Conservation (phyloP, 257 asterid genomes). For the Jacaranda copaia region DNA sequence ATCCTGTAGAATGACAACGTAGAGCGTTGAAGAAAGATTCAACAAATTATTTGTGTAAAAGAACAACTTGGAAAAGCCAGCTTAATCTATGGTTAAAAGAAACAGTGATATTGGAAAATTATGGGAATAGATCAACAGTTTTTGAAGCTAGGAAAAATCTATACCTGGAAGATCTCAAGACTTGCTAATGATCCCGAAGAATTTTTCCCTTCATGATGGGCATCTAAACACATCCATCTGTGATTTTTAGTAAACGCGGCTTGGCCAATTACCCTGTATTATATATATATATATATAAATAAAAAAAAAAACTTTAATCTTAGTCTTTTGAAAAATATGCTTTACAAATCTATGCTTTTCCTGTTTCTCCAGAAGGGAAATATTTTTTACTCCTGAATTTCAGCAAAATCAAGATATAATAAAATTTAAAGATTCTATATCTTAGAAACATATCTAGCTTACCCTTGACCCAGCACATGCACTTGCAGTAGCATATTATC, state of each 20-base stretch:
- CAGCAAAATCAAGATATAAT: no score
- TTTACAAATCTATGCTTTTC: background rate
- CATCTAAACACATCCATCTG: conserved; percentile 64
- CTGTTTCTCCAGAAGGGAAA: background rate
- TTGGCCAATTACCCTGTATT: conserved; percentile 72
- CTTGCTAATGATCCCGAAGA: conserved; percentile 44
- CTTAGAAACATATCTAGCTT: conserved; percentile 35
- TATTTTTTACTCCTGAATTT: no score
- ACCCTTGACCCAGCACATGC: conserved; percentile 90
- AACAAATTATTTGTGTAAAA: conserved; percentile 1
- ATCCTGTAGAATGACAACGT: conserved; percentile 53
- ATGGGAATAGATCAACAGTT: no score
- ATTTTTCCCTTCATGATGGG: conserved; percentile 44
- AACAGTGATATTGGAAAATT: background rate
- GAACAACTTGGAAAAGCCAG: background rate
- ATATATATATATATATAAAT: no score
- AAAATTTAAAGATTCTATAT: conserved; percentile 5
- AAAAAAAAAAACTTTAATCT: no score
- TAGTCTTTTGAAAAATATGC: background rate
- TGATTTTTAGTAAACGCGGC: conserved; percentile 64
- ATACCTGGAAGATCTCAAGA: conserved; percentile 61
- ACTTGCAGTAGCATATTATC: conserved; percentile 75
- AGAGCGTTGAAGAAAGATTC: conserved; percentile 9
- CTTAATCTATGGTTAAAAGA: background rate
- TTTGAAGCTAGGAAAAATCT: background rate